Percentiles rank a stretch among this genome's conserved stretches.
Conservation (phyloP, 1,139 yeast species). For the Meyerozyma elateridarum region DNA sequence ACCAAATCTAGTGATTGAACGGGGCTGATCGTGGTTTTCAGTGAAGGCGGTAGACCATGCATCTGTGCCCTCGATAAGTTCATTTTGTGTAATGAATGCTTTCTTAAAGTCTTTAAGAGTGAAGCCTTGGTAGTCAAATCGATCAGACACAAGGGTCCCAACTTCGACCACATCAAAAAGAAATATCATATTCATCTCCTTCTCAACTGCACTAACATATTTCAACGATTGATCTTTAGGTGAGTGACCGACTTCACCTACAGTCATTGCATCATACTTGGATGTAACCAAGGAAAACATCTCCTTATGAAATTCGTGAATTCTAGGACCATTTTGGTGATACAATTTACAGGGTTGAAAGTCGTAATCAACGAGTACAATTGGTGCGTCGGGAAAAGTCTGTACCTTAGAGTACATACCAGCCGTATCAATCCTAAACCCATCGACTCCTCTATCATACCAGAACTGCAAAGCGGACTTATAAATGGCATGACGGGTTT, state of each 20-base stretch:
- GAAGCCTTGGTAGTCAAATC: conserved; percentile 17
- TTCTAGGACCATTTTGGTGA: conserved; percentile 19
- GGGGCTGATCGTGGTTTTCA: conserved; percentile 23
- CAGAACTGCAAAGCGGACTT: conserved; percentile 19
- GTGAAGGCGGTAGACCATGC: conserved; percentile 22
- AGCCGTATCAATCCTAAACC: conserved; percentile 22
- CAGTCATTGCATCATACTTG: conserved; percentile 22
- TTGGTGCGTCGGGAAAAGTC: conserved; percentile 19
- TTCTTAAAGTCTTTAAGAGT: conserved; percentile 16
- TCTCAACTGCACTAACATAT: conserved; percentile 19
- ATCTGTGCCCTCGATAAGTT: conserved; percentile 19
- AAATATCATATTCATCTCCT: conserved; percentile 24
- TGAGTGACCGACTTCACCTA: conserved; percentile 22
- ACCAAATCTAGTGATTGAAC: conserved; percentile 21
- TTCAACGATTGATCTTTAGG: conserved; percentile 19
- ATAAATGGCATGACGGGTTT: conserved; percentile 20
- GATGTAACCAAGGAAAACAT: conserved; percentile 16
- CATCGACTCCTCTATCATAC: conserved; percentile 22
- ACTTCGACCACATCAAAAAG: conserved; percentile 20
- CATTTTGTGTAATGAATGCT: conserved; percentile 14
- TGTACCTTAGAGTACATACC: conserved; percentile 22
- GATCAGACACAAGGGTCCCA: conserved; percentile 15
- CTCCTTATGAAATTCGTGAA: conserved; percentile 23
- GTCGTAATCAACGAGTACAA: conserved; percentile 17
- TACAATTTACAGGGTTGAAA: conserved; percentile 16